Base-by-base conservation (phyloP, 768 basidiomycete species). In the Boletus insuetus region DNA sequence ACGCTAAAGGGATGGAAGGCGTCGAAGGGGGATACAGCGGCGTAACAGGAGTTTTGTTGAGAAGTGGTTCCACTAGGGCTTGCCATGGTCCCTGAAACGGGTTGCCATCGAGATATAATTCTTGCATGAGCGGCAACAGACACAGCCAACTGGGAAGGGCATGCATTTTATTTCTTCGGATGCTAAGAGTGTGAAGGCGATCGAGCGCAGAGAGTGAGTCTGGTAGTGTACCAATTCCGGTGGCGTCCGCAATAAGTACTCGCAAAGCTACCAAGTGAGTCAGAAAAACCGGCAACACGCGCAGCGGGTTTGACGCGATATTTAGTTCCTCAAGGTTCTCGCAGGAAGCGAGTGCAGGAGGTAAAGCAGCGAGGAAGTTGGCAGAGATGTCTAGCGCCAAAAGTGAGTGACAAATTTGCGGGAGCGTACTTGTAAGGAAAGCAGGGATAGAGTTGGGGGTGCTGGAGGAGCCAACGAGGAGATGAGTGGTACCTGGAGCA, bases 81-180 rank as follows among this genome's bases (percentile, higher is more conserved):
- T 87, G 85, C 92, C 94, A 97, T 1, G 92, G 91, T 9, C 90
- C 91, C 63, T 91, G 90, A 73, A 99, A 98, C 9, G 95, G 94
- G 69, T 99, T 99, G 17, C 86, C 89, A 59, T 98, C 96, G n/a
- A 99, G 84, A 60, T 87, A 88, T 4, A 99, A 75, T 2, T 86
- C 89, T 70, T 96, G 92, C 45, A 99, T 77, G 31, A 80, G 79
- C 19, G 85, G 82, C n/a, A 99, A 79, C 29, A 92, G 82, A 69
- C 92, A 93, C 44, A 99, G 79, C 96, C 97, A 99, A 58, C 89
- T 85, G n/a, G 97, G 95, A 17, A 98, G 81, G 8, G 88, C 82
- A 60, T 89, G 80, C 65, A 99, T 78, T 68, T 88, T 88, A 74
- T 99, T 99, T 65, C 89, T 77, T 44, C 95, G 85, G 51, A 96